Percentiles rank a stretch among this genome's conserved stretches.
Evolutionary conservation across 306 rosid species (phyloP).

Genomic region (Aeschynomene evenia): DNA sequence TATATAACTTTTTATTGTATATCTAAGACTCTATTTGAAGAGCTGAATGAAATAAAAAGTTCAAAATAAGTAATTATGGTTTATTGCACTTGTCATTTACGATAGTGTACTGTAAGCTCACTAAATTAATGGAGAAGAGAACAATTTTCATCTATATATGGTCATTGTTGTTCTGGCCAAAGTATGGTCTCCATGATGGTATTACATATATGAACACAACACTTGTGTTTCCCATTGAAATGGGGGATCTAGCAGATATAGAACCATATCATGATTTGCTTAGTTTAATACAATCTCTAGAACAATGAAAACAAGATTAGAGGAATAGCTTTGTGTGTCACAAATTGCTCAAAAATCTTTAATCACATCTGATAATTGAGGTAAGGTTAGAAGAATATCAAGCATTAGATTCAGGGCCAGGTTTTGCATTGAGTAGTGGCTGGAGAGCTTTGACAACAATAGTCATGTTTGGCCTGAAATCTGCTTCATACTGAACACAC

Average conservation of each 20-base stretch:
- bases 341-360: constrained; percentile 34
- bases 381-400: constrained; percentile 30
- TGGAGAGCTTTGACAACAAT: constrained; percentile 96
- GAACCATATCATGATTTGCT: constrained; percentile 16
- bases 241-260: constrained; percentile 18
- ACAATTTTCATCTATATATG: constrained; percentile 9
- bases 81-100: neutral
- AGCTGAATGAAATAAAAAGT: neutral
- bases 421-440: constrained; percentile 88
- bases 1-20: no score
- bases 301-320: neutral
- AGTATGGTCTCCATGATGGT: constrained; percentile 15
- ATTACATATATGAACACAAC: neutral
- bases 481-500: constrained; percentile 98
- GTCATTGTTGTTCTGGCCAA: no score
- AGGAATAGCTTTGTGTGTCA: constrained; percentile 16
- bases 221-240: constrained; percentile 10
- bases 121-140: neutral
- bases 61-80: neutral
- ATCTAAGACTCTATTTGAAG: no score
- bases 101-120: neutral
- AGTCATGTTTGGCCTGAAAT: constrained; percentile 96
- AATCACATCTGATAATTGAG: neutral
- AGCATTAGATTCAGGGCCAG: constrained; percentile 64
- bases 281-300: constrained; percentile 25